Evolutionary conservation across 257 asterid species (phyloP), one percentile per base, ranked within the genome.

Genomic region (Przewalskia tangutica): DNA sequence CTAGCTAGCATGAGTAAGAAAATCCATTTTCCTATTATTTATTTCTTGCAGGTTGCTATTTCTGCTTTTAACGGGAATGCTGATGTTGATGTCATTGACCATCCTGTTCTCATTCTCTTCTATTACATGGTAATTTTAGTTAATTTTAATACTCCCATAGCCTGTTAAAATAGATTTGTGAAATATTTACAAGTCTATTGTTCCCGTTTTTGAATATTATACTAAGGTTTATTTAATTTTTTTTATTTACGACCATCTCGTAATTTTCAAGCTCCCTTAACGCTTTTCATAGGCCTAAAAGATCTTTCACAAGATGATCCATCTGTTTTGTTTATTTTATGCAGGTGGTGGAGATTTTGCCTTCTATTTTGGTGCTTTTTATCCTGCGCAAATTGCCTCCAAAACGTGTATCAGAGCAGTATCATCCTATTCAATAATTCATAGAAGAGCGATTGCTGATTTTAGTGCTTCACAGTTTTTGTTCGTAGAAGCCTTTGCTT

Each of bases 341-440:
- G 70, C 97, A 93, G 98, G 86, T 93, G 83, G 98, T 91, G 53
- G 98, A 93, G 89, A 89, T 92, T 79, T 81, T 93, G 59, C 98
- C 97, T 46, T 89, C 92, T 34, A 88, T 91, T 34, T 89, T 92
- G 64, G 97, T 93, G 83, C 89, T 93, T 40, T 93, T 84, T 86
- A 92, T 93, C 82, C 77, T 93, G 83, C 89, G 98, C 59, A 92
- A 89, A 90, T 85, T 93, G 51, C 97, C 98, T 34, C 94, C 95
- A 13, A 89, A 88, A 70, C 88, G 92, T 13, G 87, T 86, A 79
- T 87, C 94, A 0, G 95, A 91, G 27, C 97, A 89, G 64, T 91
- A 91, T 84, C 93, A 89, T 81, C 90, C 97, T 10, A 89, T 93
- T 86, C 92, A 81, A 42, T 84, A 73, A 55, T 51, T 27, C 23